phyloP scores from a whole-genome alignment of 1,284 basidiomycete genomes.

The Sanghuangporus baumii region DNA sequence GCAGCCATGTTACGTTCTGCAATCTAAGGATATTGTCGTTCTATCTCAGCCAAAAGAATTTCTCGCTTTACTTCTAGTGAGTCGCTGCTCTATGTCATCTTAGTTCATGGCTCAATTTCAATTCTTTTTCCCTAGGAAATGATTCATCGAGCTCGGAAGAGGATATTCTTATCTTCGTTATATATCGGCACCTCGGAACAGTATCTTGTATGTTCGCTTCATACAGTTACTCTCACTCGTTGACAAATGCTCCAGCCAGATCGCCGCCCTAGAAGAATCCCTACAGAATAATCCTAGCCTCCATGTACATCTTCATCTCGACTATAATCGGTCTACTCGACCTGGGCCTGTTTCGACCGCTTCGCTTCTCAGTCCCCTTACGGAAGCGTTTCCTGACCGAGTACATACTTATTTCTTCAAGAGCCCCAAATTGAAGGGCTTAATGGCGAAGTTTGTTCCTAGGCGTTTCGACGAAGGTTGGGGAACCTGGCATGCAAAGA shows the following conservation, averaged over 20 bases:
- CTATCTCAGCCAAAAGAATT: slow-evolving; percentile 16
- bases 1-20: slow-evolving; percentile 20
- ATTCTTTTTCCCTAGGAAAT: slow-evolving; percentile 47
- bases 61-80: slow-evolving; percentile 15
- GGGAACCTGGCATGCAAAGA: slow-evolving; percentile 97
- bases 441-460: slow-evolving; percentile 76
- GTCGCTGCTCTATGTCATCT: background rate
- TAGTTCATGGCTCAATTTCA: background rate
- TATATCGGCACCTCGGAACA: slow-evolving; percentile 73
- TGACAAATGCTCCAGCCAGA: slow-evolving; percentile 35
- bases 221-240: background rate
- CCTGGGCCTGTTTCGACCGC: slow-evolving; percentile 74
- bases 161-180: slow-evolving; percentile 84
- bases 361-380: slow-evolving; percentile 66
- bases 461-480: slow-evolving; percentile 96
- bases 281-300: slow-evolving; percentile 58
- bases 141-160: slow-evolving; percentile 63
- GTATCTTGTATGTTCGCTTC: slow-evolving; percentile 48
- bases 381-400: slow-evolving; percentile 66
- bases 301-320: slow-evolving; percentile 73
- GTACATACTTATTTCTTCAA: slow-evolving; percentile 79
- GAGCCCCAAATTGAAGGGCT: slow-evolving; percentile 77
- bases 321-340: slow-evolving; percentile 89
- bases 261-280: slow-evolving; percentile 57
- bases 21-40: slow-evolving; percentile 14